Evolutionary conservation across 1,284 basidiomycete genomes (phyloP).

Genomic region (Wallemia hederae): DNA sequence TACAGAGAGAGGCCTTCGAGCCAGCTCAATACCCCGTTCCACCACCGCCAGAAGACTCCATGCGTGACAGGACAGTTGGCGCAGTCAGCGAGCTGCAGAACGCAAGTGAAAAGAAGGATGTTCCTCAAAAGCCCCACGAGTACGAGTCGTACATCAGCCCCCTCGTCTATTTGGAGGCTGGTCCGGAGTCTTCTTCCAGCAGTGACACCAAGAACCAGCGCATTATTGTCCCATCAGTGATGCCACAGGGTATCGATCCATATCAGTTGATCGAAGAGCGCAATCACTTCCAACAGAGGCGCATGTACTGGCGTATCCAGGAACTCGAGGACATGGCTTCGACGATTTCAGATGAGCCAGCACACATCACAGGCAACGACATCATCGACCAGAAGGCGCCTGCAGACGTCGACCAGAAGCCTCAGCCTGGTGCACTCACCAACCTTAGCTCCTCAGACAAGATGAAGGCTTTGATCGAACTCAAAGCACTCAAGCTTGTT

Average conservation of each 20-base stretch:
- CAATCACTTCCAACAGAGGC: constrained; percentile 64
- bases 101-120: constrained; percentile 4
- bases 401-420: constrained; percentile 16
- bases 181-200: constrained; percentile 4
- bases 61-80: constrained; percentile 3
- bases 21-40: constrained; percentile 21
- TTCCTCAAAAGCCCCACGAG: constrained; percentile 29
- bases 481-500: constrained; percentile 67
- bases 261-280: constrained; percentile 70
- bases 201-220: constrained; percentile 45
- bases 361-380: constrained; percentile 22
- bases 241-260: constrained; percentile 79
- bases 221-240: constrained; percentile 56
- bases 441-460: constrained; percentile 39
- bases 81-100: constrained; percentile 3
- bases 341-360: constrained; percentile 32
- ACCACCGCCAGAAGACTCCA: constrained; percentile 4
- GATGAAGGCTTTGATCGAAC: constrained; percentile 69
- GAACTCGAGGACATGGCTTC: constrained; percentile 64
- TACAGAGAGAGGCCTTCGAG: constrained; percentile 28
- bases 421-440: constrained; percentile 19
- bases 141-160: constrained; percentile 15
- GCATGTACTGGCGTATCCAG: constrained; percentile 60
- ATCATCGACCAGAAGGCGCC: constrained; percentile 22
- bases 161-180: constrained; percentile 12